A percentile compares a stretch with the other conserved stretches of the same genome.
Evolutionary conservation across 257 asterid genomes (phyloP).

Genomic region (Gynochthodes officinalis): DNA sequence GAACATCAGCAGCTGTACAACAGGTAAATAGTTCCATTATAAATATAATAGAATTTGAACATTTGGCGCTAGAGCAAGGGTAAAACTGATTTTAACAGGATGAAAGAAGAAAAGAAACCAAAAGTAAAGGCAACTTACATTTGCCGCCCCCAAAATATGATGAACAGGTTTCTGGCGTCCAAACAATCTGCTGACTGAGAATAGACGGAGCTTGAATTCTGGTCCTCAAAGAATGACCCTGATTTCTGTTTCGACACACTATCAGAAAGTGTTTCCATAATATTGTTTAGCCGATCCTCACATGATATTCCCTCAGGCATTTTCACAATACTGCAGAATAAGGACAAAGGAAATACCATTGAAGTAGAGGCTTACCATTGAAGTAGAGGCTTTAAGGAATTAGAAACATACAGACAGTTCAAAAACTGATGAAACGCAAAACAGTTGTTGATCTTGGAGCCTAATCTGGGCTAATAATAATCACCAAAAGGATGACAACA

Average conservation of each 20-base stretch:
- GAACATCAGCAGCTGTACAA: conserved; percentile 73
- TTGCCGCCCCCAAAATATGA: conserved; percentile 76
- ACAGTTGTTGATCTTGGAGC: neutral
- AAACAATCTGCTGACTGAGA: conserved; percentile 54
- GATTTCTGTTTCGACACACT: conserved; percentile 51
- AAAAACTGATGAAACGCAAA: neutral
- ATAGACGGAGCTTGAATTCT: conserved; percentile 36
- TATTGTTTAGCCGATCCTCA: conserved; percentile 57
- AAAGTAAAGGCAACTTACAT: conserved; percentile 37
- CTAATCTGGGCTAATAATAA: neutral
- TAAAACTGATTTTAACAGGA: neutral
- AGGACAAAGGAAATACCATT: neutral
- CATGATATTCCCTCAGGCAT: conserved; percentile 77
- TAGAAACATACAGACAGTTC: neutral
- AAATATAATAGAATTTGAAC: neutral
- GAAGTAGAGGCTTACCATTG: too few relatives aligned
- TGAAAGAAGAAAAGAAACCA: neutral
- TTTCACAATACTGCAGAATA: conserved; percentile 19
- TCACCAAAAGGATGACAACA: neutral
- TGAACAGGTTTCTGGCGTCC: conserved; percentile 84
- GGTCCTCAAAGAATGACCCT: conserved; percentile 50
- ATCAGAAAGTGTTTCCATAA: conserved; percentile 59
- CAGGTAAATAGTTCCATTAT: neutral
- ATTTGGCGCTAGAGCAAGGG: neutral
- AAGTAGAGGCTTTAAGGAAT: conserved; percentile 3